These are phyloP conservation scores for Elsinoe batatas DNA, from an alignment of 2,329 filamentous ascomycete species.

Conservation along the genomic window DNA sequence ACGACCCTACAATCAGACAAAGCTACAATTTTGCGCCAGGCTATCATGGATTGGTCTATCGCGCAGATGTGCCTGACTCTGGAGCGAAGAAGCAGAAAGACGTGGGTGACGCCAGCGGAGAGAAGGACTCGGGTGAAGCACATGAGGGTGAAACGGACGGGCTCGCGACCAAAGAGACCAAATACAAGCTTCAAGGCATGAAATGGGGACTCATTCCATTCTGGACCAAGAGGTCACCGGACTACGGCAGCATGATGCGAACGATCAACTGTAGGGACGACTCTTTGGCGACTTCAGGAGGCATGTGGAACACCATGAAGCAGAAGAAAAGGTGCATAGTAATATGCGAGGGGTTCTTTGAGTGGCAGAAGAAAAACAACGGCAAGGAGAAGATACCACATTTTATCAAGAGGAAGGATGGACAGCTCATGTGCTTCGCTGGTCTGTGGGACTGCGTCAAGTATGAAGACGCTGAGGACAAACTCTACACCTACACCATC, in stretches of 20 bases:
- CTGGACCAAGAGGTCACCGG: conserved; percentile 79
- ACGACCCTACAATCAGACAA: conserved; percentile 62
- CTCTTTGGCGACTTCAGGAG: conserved; percentile 61
- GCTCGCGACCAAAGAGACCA: conserved; percentile 32
- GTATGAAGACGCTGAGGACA: conserved; percentile 62
- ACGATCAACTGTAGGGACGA: conserved; percentile 96
- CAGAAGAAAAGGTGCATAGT: conserved; percentile 78
- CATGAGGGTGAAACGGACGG: conserved; percentile 16
- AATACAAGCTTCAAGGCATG: conserved; percentile 82
- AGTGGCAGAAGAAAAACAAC: conserved; percentile 77
- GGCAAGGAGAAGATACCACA: conserved; percentile 76
- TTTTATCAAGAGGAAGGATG: conserved; percentile 72
- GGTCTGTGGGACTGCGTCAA: conserved; percentile 84
- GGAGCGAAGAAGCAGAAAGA: conserved; percentile 32
- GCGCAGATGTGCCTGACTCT: conserved; percentile 58
- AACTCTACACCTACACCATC: conserved; percentile 80
- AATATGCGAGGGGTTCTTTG: conserved; percentile 85
- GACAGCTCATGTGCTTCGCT: conserved; percentile 76
- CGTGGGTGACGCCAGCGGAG: conserved; percentile 20
- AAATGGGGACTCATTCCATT: conserved; percentile 92
- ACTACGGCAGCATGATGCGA: conserved; percentile 67
- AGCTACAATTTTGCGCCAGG: conserved; percentile 92
- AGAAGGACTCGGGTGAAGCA: conserved; percentile 17
- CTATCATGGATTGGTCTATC: conserved; percentile 74
- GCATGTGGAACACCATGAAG: conserved; percentile 92